Base-by-base conservation (phyloP, 768 basidiomycete species). In the Mycena floridula region DNA sequence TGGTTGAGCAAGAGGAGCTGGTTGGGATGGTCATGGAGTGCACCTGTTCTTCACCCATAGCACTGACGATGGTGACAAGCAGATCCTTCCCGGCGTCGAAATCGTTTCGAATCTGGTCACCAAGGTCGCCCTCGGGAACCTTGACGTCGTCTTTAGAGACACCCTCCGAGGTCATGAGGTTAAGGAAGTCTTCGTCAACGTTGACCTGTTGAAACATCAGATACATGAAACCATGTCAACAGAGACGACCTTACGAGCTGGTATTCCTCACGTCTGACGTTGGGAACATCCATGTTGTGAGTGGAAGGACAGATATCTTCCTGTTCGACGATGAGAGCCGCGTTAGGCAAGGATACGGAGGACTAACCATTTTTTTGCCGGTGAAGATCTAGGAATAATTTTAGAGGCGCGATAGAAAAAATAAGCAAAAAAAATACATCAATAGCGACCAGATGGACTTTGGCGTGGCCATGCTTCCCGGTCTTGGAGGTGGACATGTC, bases 401-500 rank as follows among this genome's bases (percentile, higher is more conserved):
- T 30, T 15, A 47, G 18, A 32, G 37, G 38, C 46, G 35, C 22
- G 21, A 36, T 18, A 27, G 40, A 20, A 47, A 15, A 16, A 32
- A 9, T 32, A 40, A 37, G 40, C 22, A 41, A 40, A 28, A 38
- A 25, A 80, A 91, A 51, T 62, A 96, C 94, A 70, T 99, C 96
- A 64, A 90, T 89, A 64, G 83, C 96, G 57, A 97, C 81, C 51
- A 99, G 79, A 71, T 98, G 93, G 62, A 98, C 96, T 73, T 98
- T 99, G 68, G 96, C 95, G 74, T 99, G 95, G 59, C 95, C 95
- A 76, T 98, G 95, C 82, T 98, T 98, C 59, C 95, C 94, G 39
- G 93, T 95, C 82, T 98, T 98, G 65, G 94, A 98, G 73, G 94
- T 96, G 51, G 92, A 95, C 94, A 96, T 97, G 66, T 96, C 93